Evolutionary conservation across 2,329 filamentous ascomycete species (phyloP).

Genomic region (Talaromyces pinophilus): DNA sequence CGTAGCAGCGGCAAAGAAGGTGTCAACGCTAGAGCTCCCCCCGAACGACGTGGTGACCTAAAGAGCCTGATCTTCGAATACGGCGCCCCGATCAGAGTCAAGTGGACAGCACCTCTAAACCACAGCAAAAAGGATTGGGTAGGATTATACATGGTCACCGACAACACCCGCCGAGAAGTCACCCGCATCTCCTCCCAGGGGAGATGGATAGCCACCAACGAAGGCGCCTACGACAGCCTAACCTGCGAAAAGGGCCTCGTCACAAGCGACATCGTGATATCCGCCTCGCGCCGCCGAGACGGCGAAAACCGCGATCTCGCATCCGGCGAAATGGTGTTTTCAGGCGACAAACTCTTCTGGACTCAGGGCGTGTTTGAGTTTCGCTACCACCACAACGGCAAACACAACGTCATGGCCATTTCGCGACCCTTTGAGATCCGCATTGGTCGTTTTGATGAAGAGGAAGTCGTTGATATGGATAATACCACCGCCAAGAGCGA

Average conservation of each 20-base stretch:
- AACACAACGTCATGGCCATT: constrained; percentile 90
- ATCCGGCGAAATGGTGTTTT: constrained; percentile 80
- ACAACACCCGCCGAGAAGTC: constrained; percentile 81
- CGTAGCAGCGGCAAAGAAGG: constrained; percentile 73
- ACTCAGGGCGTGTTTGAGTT: constrained; percentile 95
- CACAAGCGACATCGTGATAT: constrained; percentile 63
- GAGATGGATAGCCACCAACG: constrained; percentile 81
- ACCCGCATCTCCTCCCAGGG: constrained; percentile 84
- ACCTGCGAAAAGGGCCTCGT: constrained; percentile 76
- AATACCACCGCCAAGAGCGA: constrained; percentile 55
- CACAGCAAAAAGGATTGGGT: constrained; percentile 95
- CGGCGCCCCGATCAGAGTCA: constrained; percentile 83
- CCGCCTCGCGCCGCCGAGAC: constrained; percentile 46
- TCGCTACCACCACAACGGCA: constrained; percentile 90
- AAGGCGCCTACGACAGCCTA: constrained; percentile 72
- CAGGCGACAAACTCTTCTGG: constrained; percentile 96
- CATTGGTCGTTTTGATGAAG: constrained; percentile 78
- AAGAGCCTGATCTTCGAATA: constrained; percentile 83
- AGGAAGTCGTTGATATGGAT: constrained; percentile 61
- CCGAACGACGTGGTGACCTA: constrained; percentile 60
- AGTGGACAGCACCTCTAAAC: constrained; percentile 83
- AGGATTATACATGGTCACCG: constrained; percentile 91
- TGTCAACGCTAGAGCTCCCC: constrained; percentile 66
- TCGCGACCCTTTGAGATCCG: constrained; percentile 91
- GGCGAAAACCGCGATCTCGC: constrained; percentile 60